Conservation (phyloP, 176 grass and related monocot species). For the Paspalum vaginatum region DNA sequence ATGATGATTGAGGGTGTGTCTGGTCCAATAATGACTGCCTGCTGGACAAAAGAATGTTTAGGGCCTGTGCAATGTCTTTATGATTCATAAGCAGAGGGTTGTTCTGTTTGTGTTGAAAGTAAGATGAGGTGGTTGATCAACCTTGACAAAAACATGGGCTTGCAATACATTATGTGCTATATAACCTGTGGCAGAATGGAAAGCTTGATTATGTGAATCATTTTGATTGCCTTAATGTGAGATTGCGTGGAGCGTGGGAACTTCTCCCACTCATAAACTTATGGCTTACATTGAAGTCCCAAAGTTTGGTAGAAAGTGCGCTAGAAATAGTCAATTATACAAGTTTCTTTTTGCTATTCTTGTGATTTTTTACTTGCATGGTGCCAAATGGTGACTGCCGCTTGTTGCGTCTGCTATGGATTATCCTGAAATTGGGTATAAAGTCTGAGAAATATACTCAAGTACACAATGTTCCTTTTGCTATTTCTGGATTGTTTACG, state of each 20-base stretch:
- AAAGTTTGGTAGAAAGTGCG: conserved; percentile 14
- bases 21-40: conserved; percentile 5
- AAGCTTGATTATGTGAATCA: neutral
- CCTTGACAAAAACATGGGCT: neutral
- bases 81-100: neutral
- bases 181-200: neutral
- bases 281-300: conserved; percentile 8
- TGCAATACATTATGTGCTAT: neutral
- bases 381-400: conserved; percentile 1
- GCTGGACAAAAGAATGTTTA: neutral
- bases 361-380: conserved; percentile 8
- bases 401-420: conserved; percentile 13
- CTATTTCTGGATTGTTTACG: conserved; percentile 7
- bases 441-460: conserved; percentile 13
- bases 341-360: neutral
- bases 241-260: neutral
- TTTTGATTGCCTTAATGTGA: neutral
- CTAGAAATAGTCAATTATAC: conserved; percentile 13
- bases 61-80: neutral
- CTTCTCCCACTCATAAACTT: neutral
- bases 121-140: neutral
- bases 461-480: neutral
- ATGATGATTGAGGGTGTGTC: neutral
- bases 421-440: neutral
- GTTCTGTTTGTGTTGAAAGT: neutral